Evolutionary conservation across 345 rosid genomes (phyloP), one percentile per base, ranked within the genome.

Genomic region (Rhizophora apiculata): DNA sequence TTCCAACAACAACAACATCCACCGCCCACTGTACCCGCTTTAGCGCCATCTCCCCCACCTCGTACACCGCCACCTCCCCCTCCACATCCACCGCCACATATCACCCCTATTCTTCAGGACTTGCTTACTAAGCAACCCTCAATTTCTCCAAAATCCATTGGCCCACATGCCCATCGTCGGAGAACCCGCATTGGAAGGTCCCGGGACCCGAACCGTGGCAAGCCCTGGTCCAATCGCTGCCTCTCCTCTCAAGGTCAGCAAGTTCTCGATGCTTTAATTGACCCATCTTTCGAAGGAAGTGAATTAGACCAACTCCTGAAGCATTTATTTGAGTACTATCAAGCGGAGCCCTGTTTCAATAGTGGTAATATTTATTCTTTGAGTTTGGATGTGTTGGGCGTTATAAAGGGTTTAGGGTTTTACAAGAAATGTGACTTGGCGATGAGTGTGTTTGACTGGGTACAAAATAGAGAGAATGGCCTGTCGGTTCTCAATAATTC

Each of bases 331-430:
- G 86, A 80, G 11, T 78, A 70, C 16, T 58, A 79, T 64, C 69
- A 53, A 43, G 78, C 75, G 39, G 79, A 82, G 59, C 79, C 81
- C 5, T 61, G 63, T 61, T 70, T 46, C 31, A 30, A 37, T 70
- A 62, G 48, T 60, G 72, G 49, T 5, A 72, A 70, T 39, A 27
- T 48, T 6, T 78, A 65, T 21, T 18, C 72, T 65, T 62, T 84
- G 36, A 67, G 89, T 29, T 19, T 55, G 64, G 95, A 90, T 54
- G 74, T 88, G 37, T 70, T 90, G 61, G 96, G 88, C 34, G 73
- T 95, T 64, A 82, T 95, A 7, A 87, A 87, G 80, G 89, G 90
- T 76, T 89, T 95, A 75, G 92, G 89, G 67, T 90, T 81, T 76
- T 72, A 86, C 71, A 86, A 84, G 85, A 95, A 82, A 60, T 59